Evolutionary conservation across 1,139 yeast genomes (phyloP).

Genomic region (Debaryomyces singareniensis): DNA sequence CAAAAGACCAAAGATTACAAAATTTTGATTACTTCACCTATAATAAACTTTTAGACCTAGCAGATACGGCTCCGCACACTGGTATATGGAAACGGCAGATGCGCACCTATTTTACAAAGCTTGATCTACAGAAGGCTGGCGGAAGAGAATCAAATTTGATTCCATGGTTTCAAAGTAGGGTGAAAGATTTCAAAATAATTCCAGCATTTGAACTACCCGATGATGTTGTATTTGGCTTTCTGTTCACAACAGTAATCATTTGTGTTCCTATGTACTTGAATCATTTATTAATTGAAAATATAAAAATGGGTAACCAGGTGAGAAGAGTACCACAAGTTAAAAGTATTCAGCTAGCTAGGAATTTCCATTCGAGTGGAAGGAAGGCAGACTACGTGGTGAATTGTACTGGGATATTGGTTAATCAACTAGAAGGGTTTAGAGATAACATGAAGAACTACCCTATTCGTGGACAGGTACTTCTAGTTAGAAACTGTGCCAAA

Average conservation of each 20-base stretch:
- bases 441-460: slow-evolving; percentile 25
- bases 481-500: slow-evolving; percentile 29
- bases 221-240: slow-evolving; percentile 31
- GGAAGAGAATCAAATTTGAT: slow-evolving; percentile 13
- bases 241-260: slow-evolving; percentile 43
- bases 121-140: slow-evolving; percentile 8
- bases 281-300: slow-evolving; percentile 34
- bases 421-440: slow-evolving; percentile 22
- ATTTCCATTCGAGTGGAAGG: slow-evolving; percentile 15
- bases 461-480: slow-evolving; percentile 34
- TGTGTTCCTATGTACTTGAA: slow-evolving; percentile 45
- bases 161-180: slow-evolving; percentile 44
- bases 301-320: slow-evolving; percentile 29
- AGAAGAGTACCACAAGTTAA: slow-evolving; percentile 21
- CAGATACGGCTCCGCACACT: slow-evolving; percentile 33
- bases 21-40: slow-evolving; percentile 36
- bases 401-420: slow-evolving; percentile 37
- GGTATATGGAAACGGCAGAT: slow-evolving; percentile 35
- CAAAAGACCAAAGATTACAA: slow-evolving; percentile 26
- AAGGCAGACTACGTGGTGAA: slow-evolving; percentile 37
- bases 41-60: slow-evolving; percentile 30
- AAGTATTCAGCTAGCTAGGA: slow-evolving; percentile 22
- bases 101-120: slow-evolving; percentile 5
- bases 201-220: slow-evolving; percentile 21
- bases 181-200: slow-evolving; percentile 26